phyloP scores from a whole-genome alignment of 345 rosid genomes.

The Brassica rapa region DNA sequence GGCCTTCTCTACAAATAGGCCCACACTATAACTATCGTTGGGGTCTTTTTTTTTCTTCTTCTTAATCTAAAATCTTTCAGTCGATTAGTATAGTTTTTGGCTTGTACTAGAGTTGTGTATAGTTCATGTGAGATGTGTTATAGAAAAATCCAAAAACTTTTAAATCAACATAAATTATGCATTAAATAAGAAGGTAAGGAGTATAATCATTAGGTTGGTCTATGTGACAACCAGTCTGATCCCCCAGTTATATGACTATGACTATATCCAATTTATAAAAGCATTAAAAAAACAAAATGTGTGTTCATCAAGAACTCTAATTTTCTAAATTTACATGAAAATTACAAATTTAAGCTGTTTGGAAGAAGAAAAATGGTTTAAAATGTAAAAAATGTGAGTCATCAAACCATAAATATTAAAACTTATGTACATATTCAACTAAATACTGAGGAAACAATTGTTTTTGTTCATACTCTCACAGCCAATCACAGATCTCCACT shows the following conservation, averaged over 20 bases:
- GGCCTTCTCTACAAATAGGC: constrained; percentile 10
- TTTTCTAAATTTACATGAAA: not conserved
- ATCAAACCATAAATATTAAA: not conserved
- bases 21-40: not conserved
- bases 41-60: not conserved
- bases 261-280: not conserved
- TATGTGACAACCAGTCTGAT: constrained; percentile 2
- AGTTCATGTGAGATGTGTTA: not conserved
- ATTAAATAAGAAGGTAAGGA: constrained; percentile 2
- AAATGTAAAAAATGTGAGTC: not conserved
- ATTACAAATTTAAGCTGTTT: not conserved
- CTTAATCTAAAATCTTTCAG: not conserved
- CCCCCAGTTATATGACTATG: not conserved
- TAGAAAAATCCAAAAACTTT: not conserved
- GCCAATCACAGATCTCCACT: constrained; percentile 13
- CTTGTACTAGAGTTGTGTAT: not conserved
- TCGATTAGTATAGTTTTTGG: not conserved
- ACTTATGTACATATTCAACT: constrained; percentile 5
- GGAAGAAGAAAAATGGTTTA: not conserved
- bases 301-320: not conserved
- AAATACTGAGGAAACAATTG: not conserved
- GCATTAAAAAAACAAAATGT: not conserved
- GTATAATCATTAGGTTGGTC: not conserved
- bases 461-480: constrained; percentile 9
- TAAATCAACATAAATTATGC: not conserved